Base-by-base conservation (phyloP, 192 early-diverging fungal species). In the Geranomyces michiganensis region DNA sequence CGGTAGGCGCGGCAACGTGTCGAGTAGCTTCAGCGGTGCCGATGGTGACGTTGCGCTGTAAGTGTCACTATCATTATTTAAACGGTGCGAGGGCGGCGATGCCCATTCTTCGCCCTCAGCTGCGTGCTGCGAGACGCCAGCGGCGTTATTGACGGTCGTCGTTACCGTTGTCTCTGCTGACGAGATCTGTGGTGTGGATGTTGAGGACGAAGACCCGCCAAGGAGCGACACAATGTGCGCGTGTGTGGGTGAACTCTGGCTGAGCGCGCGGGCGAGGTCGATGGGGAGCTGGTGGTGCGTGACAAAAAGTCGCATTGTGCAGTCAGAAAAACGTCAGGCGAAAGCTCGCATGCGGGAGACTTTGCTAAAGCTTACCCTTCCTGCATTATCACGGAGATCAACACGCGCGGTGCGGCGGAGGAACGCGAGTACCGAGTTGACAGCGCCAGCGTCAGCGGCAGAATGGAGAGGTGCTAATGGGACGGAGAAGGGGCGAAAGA, bases 331-430 rank as follows among this genome's bases (percentile, higher is more conserved):
- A n/a, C n/a, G n/a, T n/a, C n/a, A n/a, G n/a, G n/a, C n/a, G n/a
- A n/a, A n/a, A n/a, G n/a, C n/a, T n/a, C n/a, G n/a, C n/a, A n/a
- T n/a, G n/a, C n/a, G n/a, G n/a, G n/a, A n/a, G n/a, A n/a, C n/a
- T n/a, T n/a, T n/a, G n/a, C n/a, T n/a, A n/a, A n/a, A 26, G 24
- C 51, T 1, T 55, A 70, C 68, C 65, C 75, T 72, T 13, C 89
- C 86, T 46, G 85, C 80, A n/a, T 78, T 86, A 67, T 93, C 89
- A n/a, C 84, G 82, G 21, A 90, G 78, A 64, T 92, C 90, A 53
- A 83, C 87, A 43, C 89, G 88, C 55, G 92, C 91, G 63, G 88
- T 87, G 59, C 89, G 86, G 68, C 88, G 89, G 10, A 96, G 75
- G 53, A 96, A 65, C 4, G 82, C 85, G 53, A 89, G 80, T 13